Percentiles rank a stretch among this genome's conserved stretches.
Evolutionary conservation across 257 asterid genomes (phyloP).

Genomic region (Lycium ferocissimum): DNA sequence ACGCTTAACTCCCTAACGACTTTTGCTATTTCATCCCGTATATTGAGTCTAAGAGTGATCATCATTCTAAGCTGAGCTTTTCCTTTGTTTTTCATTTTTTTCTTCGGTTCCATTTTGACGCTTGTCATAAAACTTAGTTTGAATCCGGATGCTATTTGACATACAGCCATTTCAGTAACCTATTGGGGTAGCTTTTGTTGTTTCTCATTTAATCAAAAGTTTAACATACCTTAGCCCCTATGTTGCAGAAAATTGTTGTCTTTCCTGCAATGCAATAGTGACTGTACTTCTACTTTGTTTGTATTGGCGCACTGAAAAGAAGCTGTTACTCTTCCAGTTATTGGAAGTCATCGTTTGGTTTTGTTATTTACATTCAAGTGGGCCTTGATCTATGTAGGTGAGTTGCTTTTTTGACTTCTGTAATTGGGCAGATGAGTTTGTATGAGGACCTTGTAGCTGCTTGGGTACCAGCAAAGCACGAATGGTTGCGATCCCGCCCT

Average conservation of each 20-base stretch:
- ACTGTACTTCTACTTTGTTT: conserved; percentile 24
- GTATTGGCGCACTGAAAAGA: conserved; percentile 13
- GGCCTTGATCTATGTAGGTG: not conserved
- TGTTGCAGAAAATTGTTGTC: not conserved
- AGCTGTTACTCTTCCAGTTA: not conserved
- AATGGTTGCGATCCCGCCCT: conserved; percentile 83
- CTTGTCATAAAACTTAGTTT: not conserved
- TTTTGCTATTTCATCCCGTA: not conserved
- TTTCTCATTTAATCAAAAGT: not conserved
- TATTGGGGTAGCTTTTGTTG: not conserved
- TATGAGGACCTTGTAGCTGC: conserved; percentile 98
- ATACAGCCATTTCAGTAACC: not conserved
- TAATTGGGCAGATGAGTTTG: conserved; percentile 82
- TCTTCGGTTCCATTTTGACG: not conserved
- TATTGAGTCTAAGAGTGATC: not conserved
- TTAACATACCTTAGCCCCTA: conserved; percentile 18
- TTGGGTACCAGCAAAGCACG: conserved; percentile 95
- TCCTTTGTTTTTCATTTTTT: not conserved
- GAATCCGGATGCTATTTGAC: conserved; percentile 3
- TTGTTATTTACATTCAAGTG: conserved; percentile 22
- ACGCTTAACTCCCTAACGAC: not conserved
- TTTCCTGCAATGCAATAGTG: not conserved
- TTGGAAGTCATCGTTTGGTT: conserved; percentile 2
- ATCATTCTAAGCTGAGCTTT: not conserved
- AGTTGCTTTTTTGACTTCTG: not conserved